phyloP scores from a whole-genome alignment of 192 early-diverging fungal species.

The Backusella macrospora region DNA sequence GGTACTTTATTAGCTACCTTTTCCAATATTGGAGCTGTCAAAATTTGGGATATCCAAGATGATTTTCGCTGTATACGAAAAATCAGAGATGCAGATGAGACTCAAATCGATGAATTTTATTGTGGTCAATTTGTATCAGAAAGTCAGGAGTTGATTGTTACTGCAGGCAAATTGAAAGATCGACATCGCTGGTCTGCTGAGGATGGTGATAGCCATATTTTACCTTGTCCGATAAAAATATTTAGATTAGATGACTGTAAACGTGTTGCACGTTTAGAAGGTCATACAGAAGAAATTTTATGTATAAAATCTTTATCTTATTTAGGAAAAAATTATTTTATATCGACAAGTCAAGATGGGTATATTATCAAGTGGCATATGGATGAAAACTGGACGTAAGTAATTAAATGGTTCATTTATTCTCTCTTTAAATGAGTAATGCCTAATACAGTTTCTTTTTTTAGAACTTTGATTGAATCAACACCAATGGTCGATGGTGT shows the following conservation, averaged over 20 bases:
- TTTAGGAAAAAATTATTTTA: slow-evolving; percentile 78
- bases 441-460: neutral
- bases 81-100: slow-evolving; percentile 72
- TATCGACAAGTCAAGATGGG: slow-evolving; percentile 94
- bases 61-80: slow-evolving; percentile 70
- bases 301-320: slow-evolving; percentile 78
- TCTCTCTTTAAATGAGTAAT: neutral
- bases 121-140: slow-evolving; percentile 72
- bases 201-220: slow-evolving; percentile 93
- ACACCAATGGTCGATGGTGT: slow-evolving; percentile 83
- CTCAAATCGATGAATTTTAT: slow-evolving; percentile 91
- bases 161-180: slow-evolving; percentile 93
- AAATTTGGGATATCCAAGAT: slow-evolving; percentile 78
- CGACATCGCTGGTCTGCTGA: slow-evolving; percentile 83
- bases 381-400: slow-evolving; percentile 75
- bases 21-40: slow-evolving; percentile 72
- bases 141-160: slow-evolving; percentile 51
- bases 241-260: slow-evolving; percentile 81
- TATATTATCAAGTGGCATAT: slow-evolving; percentile 93
- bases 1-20: slow-evolving; percentile 87
- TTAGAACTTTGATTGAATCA: slow-evolving; percentile 60
- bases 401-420: neutral
- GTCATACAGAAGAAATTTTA: slow-evolving; percentile 91
- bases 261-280: slow-evolving; percentile 74
- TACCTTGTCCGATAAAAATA: slow-evolving; percentile 92